Percentiles rank a stretch among this genome's conserved stretches.
Evolutionary conservation across 495 filamentous ascomycete genomes (phyloP).

Genomic region (Rusavskia elegans): DNA sequence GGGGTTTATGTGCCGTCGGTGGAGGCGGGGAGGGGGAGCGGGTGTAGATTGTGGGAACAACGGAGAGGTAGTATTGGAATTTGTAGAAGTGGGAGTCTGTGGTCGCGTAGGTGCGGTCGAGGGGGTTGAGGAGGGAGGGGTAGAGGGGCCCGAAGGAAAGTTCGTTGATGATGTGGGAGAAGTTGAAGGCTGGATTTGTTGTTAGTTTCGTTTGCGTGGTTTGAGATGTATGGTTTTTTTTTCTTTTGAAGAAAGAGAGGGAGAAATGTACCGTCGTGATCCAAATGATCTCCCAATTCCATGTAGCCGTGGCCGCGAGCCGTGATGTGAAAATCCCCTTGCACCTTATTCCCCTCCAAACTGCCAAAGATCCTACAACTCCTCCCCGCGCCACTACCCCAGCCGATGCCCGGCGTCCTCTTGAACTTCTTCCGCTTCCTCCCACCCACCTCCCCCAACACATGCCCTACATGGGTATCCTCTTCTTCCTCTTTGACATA

Average conservation of each 20-base stretch:
- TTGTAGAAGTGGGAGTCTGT: slow-evolving; percentile 75
- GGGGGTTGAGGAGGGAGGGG: slow-evolving; percentile 81
- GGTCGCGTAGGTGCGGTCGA: slow-evolving; percentile 73
- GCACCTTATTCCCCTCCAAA: slow-evolving; percentile 85
- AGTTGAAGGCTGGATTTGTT: slow-evolving; percentile 64
- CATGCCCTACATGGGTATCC: slow-evolving; percentile 35
- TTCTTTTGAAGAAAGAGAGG: not conserved
- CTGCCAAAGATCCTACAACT: slow-evolving; percentile 79
- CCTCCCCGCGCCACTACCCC: slow-evolving; percentile 37
- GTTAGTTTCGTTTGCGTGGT: no score
- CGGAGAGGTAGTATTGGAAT: slow-evolving; percentile 95
- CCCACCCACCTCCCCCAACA: slow-evolving; percentile 28
- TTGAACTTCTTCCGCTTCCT: slow-evolving; percentile 37
- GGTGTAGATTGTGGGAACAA: slow-evolving; percentile 92
- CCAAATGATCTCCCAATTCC: slow-evolving; percentile 65
- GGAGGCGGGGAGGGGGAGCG: slow-evolving; percentile 21
- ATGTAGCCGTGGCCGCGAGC: slow-evolving; percentile 87
- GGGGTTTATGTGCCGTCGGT: slow-evolving; percentile 18
- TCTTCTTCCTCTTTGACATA: slow-evolving; percentile 31
- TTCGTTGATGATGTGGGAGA: slow-evolving; percentile 92
- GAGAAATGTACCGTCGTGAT: slow-evolving; percentile 51
- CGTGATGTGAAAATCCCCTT: slow-evolving; percentile 97
- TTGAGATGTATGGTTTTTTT: no score
- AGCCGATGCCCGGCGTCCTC: slow-evolving; percentile 47
- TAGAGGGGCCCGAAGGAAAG: slow-evolving; percentile 94